These are phyloP conservation scores for Brassica cretica DNA, from an alignment of 345 rosid genomes.

Conservation along the genomic window DNA sequence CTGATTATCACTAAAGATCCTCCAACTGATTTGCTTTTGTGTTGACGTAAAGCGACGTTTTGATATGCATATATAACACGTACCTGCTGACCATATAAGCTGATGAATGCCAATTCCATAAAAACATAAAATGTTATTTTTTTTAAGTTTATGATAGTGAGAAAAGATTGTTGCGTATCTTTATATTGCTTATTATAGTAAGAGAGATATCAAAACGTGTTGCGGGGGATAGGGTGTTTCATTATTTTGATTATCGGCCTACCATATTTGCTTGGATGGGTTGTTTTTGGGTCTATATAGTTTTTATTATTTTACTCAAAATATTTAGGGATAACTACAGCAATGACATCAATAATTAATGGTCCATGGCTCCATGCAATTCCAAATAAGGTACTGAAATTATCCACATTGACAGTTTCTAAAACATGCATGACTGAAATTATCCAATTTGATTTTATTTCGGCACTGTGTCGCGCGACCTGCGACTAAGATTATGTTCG, in stretches of 20 bases:
- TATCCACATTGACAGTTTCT: conserved; percentile 5
- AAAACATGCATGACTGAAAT: not conserved
- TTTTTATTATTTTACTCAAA: not conserved
- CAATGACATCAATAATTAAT: not conserved
- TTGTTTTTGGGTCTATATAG: not conserved
- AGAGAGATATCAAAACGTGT: conserved; percentile 15
- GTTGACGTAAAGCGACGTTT: conserved; percentile 21
- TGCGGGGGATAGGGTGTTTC: conserved; percentile 18
- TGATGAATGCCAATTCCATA: conserved; percentile 17
- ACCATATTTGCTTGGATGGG: not conserved
- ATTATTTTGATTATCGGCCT: not conserved
- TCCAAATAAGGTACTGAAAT: not conserved
- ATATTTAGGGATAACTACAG: not conserved
- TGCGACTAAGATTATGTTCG: no score
- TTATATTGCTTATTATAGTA: not conserved
- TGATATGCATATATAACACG: conserved; percentile 2
- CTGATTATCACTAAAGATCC: conserved; percentile 1
- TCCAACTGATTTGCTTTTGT: conserved; percentile 6
- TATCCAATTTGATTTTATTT: not conserved
- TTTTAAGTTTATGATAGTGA: conserved; percentile 1
- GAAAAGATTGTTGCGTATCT: conserved; percentile 32
- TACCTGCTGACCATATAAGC: conserved; percentile 2
- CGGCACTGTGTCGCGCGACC: no score
- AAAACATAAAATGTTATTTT: not conserved
- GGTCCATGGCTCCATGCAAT: not conserved